Percentiles rank a stretch among this genome's conserved stretches.
phyloP scores from a whole-genome alignment of 1,284 basidiomycete genomes.

The Hemileia vastatrix region DNA sequence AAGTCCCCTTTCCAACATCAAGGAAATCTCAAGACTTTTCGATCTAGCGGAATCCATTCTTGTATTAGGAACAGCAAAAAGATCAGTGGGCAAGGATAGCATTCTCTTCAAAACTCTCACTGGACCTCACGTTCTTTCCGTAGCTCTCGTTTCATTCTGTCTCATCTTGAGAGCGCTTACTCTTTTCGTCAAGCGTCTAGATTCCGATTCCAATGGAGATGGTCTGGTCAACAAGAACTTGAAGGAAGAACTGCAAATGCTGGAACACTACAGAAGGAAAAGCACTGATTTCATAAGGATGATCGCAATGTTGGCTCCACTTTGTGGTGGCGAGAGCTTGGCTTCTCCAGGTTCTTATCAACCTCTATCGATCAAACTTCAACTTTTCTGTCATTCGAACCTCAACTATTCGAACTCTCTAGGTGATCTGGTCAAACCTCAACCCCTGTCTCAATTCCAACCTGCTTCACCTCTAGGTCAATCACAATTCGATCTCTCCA shows the following conservation, averaged over 20 bases:
- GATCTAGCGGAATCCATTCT: too few species aligned
- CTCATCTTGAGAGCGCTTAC: slow-evolving; percentile 26
- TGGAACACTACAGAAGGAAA: slow-evolving; percentile 29
- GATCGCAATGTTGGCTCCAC: slow-evolving; percentile 27
- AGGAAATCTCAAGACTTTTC: too few species aligned
- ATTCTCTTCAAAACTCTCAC: slow-evolving; percentile 26
- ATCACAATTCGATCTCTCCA: not conserved
- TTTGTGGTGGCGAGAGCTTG: slow-evolving; percentile 22
- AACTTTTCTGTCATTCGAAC: not conserved
- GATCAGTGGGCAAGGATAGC: slow-evolving; percentile 26
- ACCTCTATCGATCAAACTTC: not conserved
- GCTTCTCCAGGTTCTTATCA: not conserved
- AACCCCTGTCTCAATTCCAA: not conserved
- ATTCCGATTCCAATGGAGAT: not conserved
- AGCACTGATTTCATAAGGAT: slow-evolving; percentile 29
- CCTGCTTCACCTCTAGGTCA: not conserved
- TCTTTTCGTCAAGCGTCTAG: slow-evolving; percentile 17
- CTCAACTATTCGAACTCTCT: not conserved
- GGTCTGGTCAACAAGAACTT: not conserved
- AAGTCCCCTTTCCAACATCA: too few species aligned
- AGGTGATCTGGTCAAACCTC: not conserved
- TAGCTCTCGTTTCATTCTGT: slow-evolving; percentile 26
- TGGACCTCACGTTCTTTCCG: slow-evolving; percentile 26
- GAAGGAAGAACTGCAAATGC: slow-evolving; percentile 11
- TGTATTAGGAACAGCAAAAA: slow-evolving; percentile 28